Base-by-base conservation (phyloP, 805 yeast species). In the Ogataea methanolica region DNA sequence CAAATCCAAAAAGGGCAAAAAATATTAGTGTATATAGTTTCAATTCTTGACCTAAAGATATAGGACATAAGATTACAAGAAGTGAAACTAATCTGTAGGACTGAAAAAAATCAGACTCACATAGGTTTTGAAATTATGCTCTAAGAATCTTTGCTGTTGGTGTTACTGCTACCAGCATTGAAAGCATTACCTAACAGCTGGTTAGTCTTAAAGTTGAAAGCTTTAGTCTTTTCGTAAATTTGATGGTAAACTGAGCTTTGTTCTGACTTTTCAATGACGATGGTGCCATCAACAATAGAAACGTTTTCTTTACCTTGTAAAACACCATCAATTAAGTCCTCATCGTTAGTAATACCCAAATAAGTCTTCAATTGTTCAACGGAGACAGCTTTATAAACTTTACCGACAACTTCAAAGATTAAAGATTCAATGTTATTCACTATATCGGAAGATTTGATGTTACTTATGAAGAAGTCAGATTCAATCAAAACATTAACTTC, bases 181-280 rank as follows among this genome's bases (percentile, higher is more conserved):
- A 62, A 62, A 44, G 77, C 73, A 47, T 73, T 72, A 47, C 74
- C 72, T 52, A 80, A 70, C 40, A 79, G 69, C 64, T 81, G 85
- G 61, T 73, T 75, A 17, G 84, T 76, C 58, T 79, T 75, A 69
- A 76, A 80, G 34, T 79, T 74, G 57, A 82, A 67, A 5, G 81
- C 81, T 71, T 82, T 82, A n/a, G 86, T 80, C 63, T 76, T 79
- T 57, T 82, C 87, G 52, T 78, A 76, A 36, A 86, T 77, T 54
- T 82, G 85, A 55, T 86, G 89, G 68, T 84, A 75, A 37, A 80
- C 79, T 56, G 80, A 71, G 43, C 73, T 73, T 19, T 72, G 66
- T 47, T 80, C 78, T 54, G 79, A 80, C 61, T 75, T 75, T 63
- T 76, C 75, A 49, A 82, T 69, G 29, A 78, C 73, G 21, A 61